These are phyloP conservation scores for Hysterium pulicare DNA, from an alignment of 2,329 filamentous ascomycete species.

Conservation along the genomic window DNA sequence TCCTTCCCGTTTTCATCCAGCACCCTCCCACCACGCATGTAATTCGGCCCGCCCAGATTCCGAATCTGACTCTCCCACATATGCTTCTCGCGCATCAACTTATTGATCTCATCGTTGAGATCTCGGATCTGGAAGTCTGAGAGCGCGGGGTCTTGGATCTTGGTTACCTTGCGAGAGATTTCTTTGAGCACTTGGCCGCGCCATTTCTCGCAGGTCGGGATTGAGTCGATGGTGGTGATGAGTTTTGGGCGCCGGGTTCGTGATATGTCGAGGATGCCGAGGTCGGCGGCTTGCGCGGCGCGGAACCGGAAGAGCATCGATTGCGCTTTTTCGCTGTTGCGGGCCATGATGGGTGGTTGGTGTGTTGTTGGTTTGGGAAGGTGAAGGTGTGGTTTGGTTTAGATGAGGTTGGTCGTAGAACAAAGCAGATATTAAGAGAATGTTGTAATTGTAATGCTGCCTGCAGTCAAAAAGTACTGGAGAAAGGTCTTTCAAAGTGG, in stretches of 20 bases:
- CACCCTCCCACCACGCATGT: slow-evolving; percentile 68
- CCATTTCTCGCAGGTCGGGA: slow-evolving; percentile 94
- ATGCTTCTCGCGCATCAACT: slow-evolving; percentile 97
- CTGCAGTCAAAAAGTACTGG: background rate
- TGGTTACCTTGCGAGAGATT: slow-evolving; percentile 92
- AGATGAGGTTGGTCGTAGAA: background rate
- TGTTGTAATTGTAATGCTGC: background rate
- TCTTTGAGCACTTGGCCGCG: slow-evolving; percentile 96
- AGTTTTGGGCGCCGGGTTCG: slow-evolving; percentile 85
- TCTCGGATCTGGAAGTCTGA: slow-evolving; percentile 97
- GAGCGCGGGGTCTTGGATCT: slow-evolving; percentile 88
- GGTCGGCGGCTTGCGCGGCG: slow-evolving; percentile 90
- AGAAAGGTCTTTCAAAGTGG: background rate
- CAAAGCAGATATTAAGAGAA: background rate
- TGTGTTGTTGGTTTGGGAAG: slow-evolving; percentile 6
- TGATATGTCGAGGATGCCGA: slow-evolving; percentile 91
- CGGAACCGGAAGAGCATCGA: slow-evolving; percentile 99
- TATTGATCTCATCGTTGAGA: slow-evolving; percentile 99
- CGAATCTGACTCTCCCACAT: slow-evolving; percentile 98
- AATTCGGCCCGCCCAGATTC: slow-evolving; percentile 94
- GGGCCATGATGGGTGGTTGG: slow-evolving; percentile 55
- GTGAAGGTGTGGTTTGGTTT: background rate
- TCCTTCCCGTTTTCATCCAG: slow-evolving; percentile 56
- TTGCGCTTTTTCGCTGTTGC: slow-evolving; percentile 97
- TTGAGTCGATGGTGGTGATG: slow-evolving; percentile 80